These are phyloP conservation scores for Tulasnella sp. DNA, from an alignment of 768 basidiomycete species.

Conservation along the genomic window DNA sequence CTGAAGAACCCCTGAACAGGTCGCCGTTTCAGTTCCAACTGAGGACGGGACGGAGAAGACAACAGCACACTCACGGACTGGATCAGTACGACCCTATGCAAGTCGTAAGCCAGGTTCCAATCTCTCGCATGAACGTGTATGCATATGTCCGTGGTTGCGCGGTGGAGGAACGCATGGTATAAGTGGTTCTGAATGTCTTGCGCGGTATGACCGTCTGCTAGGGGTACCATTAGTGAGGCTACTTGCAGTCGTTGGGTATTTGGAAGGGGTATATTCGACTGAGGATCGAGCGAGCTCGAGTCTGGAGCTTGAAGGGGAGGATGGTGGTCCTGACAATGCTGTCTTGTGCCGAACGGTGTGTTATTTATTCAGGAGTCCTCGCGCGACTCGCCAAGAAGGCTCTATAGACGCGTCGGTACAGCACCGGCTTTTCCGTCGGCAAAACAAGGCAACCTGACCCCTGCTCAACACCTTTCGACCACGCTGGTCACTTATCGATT, in stretches of 20 bases:
- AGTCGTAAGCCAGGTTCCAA: slow-evolving; percentile 61
- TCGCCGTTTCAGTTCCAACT: not conserved
- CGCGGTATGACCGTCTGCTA: not conserved
- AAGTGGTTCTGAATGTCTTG: slow-evolving; percentile 53
- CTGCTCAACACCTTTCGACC: not conserved
- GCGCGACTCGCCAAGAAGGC: not conserved
- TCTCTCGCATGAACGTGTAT: slow-evolving; percentile 44
- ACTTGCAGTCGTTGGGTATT: not conserved
- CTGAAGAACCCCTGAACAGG: slow-evolving; percentile 75
- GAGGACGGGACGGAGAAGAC: not conserved
- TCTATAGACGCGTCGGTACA: not conserved
- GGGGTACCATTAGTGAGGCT: not conserved
- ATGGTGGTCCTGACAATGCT: not conserved
- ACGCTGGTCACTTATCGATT: not conserved
- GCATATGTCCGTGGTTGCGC: slow-evolving; percentile 66
- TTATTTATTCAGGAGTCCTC: not conserved
- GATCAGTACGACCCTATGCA: slow-evolving; percentile 79
- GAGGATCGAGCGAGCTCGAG: not conserved
- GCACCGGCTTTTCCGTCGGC: not conserved
- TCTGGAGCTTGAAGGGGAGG: not conserved
- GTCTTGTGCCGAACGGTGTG: not conserved
- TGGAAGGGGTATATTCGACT: not conserved
- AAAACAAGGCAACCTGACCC: not conserved
- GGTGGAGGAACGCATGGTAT: slow-evolving; percentile 59
- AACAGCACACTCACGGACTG: slow-evolving; percentile 51